phyloP scores from a whole-genome alignment of 495 filamentous ascomycete species.

The Delitschia confertaspora region DNA sequence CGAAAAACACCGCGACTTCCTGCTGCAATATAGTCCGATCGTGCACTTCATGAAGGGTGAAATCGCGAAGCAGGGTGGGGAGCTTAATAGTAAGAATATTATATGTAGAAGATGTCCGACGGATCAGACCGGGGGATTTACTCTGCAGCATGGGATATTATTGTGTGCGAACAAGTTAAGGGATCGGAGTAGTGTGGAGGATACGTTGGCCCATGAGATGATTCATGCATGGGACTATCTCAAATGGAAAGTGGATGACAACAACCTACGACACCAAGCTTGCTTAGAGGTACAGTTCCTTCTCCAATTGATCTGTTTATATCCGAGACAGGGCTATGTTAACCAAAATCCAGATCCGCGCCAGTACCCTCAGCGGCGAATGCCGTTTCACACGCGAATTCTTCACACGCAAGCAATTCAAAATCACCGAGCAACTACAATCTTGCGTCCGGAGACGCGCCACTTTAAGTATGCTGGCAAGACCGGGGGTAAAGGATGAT shows the following conservation, averaged over 20 bases:
- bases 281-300: conserved; percentile 74
- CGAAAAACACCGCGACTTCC: conserved; percentile 68
- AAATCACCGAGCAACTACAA: conserved; percentile 83
- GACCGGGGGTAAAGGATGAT: conserved; percentile 77
- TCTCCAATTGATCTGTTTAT: neutral
- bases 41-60: conserved; percentile 77
- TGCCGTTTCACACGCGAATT: conserved; percentile 86
- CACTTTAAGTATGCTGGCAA: conserved; percentile 58
- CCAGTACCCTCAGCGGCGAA: conserved; percentile 84
- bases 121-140: conserved; percentile 67
- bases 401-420: conserved; percentile 73
- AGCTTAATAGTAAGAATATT: conserved; percentile 64
- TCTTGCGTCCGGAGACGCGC: conserved; percentile 80
- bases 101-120: conserved; percentile 68
- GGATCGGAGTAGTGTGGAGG: conserved; percentile 69
- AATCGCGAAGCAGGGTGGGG: conserved; percentile 64
- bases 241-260: conserved; percentile 78
- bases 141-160: conserved; percentile 72
- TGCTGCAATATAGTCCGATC: conserved; percentile 70
- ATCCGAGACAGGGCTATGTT: conserved; percentile 1
- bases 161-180: conserved; percentile 82
- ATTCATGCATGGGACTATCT: conserved; percentile 94
- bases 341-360: conserved; percentile 59
- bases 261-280: conserved; percentile 75
- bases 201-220: conserved; percentile 95